Conservation (phyloP, 371 early-diverging fungal genomes). For the Mucor saturninus region DNA sequence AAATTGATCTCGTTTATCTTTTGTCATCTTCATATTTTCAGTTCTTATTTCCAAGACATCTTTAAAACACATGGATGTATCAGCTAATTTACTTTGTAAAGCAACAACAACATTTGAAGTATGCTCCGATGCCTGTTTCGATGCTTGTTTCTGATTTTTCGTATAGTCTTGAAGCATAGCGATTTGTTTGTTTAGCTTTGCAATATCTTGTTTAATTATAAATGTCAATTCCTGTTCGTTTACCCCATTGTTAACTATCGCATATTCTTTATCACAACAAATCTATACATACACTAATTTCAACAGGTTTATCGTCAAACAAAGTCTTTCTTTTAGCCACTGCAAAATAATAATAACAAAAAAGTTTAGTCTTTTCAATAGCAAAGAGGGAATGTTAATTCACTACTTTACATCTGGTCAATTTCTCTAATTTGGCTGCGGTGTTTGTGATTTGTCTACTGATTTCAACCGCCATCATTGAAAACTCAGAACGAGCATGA, state of each 20-base stretch:
- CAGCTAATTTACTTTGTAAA: constrained; percentile 90
- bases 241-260: not conserved
- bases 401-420: constrained; percentile 60
- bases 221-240: constrained; percentile 81
- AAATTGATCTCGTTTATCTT: constrained; percentile 70
- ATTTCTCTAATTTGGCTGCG: constrained; percentile 69
- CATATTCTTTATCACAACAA: constrained; percentile 10
- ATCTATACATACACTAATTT: constrained; percentile 62
- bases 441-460: constrained; percentile 67
- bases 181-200: constrained; percentile 89
- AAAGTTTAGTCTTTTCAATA: not conserved
- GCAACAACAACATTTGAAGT: constrained; percentile 89
- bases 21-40: constrained; percentile 78
- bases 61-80: constrained; percentile 88
- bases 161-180: constrained; percentile 77
- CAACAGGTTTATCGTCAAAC: constrained; percentile 77
- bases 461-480: constrained; percentile 67
- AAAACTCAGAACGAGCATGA: constrained; percentile 58
- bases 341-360: constrained; percentile 22
- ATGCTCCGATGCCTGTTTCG: constrained; percentile 89
- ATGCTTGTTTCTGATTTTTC: constrained; percentile 51
- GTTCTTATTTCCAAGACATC: constrained; percentile 91
- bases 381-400: not conserved
- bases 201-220: constrained; percentile 95
- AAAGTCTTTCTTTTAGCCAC: constrained; percentile 78